These are phyloP conservation scores for Alternaria dauci DNA, from an alignment of 2,329 filamentous ascomycete species.

Conservation along the genomic window DNA sequence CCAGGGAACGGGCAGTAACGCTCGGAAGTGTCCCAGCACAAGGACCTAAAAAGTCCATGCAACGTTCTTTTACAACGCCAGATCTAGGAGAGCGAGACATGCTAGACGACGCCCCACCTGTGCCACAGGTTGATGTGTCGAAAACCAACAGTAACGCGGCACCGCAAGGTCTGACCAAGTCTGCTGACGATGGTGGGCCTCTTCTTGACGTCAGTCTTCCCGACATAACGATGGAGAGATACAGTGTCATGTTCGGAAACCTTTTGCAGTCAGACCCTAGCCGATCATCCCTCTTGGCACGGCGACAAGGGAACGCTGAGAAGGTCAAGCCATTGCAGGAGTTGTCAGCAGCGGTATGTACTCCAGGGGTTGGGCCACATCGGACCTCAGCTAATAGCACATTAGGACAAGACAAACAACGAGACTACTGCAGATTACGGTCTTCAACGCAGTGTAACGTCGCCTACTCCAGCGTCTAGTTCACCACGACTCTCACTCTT, in stretches of 20 bases:
- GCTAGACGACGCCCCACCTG: conserved; percentile 12
- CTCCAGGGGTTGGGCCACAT: background rate
- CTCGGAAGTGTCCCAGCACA: conserved; percentile 27
- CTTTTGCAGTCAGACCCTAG: conserved; percentile 63
- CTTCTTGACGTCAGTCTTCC: conserved; percentile 81
- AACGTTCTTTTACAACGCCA: conserved; percentile 28
- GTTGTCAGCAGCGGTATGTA: conserved; percentile 45
- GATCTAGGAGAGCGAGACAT: conserved; percentile 27
- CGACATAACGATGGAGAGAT: conserved; percentile 80
- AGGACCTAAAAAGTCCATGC: conserved; percentile 16
- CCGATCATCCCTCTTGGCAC: conserved; percentile 40
- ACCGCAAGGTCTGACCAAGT: conserved; percentile 5
- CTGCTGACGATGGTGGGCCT: conserved; percentile 31
- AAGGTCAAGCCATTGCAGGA: conserved; percentile 45
- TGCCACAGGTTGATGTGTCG: conserved; percentile 32
- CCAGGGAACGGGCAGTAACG: conserved; percentile 33
- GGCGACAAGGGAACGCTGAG: conserved; percentile 48
- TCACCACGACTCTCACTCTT: conserved; percentile 46
- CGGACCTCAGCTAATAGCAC: conserved; percentile 14
- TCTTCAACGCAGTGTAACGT: conserved; percentile 44
- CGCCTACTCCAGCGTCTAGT: conserved; percentile 39
- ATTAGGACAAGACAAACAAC: conserved; percentile 27
- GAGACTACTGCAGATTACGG: conserved; percentile 28
- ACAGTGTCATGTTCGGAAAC: conserved; percentile 90
- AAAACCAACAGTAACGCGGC: conserved; percentile 17